Base-by-base conservation (phyloP, 1,139 yeast genomes). In the Suhomyces bolitotheri region DNA sequence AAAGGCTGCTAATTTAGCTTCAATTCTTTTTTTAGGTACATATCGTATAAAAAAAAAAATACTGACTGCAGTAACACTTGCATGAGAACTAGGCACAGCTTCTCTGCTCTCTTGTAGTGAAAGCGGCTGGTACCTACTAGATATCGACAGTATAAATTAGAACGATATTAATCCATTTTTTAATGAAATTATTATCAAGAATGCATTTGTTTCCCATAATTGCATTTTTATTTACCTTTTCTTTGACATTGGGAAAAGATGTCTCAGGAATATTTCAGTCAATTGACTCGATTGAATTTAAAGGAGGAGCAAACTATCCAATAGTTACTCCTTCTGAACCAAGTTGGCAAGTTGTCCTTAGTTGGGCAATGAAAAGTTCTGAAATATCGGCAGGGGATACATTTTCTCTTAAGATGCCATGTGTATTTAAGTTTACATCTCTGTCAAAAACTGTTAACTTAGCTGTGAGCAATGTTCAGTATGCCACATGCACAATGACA, bases 401-500 rank as follows among this genome's bases (percentile, higher is more conserved):
- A 7, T 62, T 64, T 43, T 45, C 56, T 1, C 56, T 64, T 34
- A 36, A 31, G 9, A 39, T 64, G 44, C 66, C 66, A 4, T 53
- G 63, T 46, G 67, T 57, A 6, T 62, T 50, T 40, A 60, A 58
- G 34, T 60, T 61, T 32, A 54, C 62, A 3, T 29, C 56, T 4
- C 16, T 45, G 7, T 25, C 47, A 11, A 5, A 39, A 3, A 25
- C 47, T 3, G 29, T 60, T 5, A 30, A 39, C 11, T 50, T 62
- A 24, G 27, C 29, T 7, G 64, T 48, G 0, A 50, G 51, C 7
- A 35, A 46, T 5, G 39, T 34, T 1, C 31, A 38, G 2, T 60
- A 47, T 37, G 70, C 70, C 5, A 54, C 55, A 7, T 64, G 70
- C 54, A 25, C 30, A 0, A 41, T 55, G 16, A 37, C 19, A 22